Conservation (phyloP, 1,284 basidiomycete genomes). For the Pseudozyma thailandica region DNA sequence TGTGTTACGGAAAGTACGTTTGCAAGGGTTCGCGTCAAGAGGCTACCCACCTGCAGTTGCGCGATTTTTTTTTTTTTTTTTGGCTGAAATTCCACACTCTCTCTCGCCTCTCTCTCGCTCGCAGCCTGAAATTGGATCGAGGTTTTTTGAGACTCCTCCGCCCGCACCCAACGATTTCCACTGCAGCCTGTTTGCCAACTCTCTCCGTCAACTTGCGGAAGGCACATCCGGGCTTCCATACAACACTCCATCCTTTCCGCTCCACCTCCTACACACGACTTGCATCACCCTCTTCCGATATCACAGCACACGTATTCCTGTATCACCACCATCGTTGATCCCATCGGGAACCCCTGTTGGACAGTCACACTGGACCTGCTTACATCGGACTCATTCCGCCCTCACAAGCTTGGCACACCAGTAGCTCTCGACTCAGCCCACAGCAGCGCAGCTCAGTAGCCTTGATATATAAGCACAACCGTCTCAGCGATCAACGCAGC, state of each 20-base stretch:
- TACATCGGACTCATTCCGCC: too few species aligned
- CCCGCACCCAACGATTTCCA: background rate
- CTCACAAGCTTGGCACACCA: too few species aligned
- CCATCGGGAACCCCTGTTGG: too few species aligned
- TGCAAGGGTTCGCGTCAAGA: background rate
- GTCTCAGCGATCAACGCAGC: too few species aligned
- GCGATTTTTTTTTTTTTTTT: background rate
- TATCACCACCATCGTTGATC: too few species aligned
- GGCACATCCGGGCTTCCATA: background rate
- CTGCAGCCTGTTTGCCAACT: background rate
- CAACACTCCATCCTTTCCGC: background rate
- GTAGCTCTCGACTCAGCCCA: too few species aligned
- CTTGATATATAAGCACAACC: too few species aligned
- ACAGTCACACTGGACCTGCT: too few species aligned
- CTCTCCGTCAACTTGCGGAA: slow-evolving; percentile 1
- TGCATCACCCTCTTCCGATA: background rate
- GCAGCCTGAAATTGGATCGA: background rate
- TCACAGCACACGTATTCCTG: too few species aligned
- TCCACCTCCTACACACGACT: background rate
- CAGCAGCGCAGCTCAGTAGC: too few species aligned
- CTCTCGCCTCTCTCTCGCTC: background rate
- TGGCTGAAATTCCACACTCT: background rate
- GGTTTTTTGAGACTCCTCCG: background rate
- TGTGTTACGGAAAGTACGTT: background rate
- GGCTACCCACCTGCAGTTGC: slow-evolving; percentile 7